Evolutionary conservation across 768 basidiomycete genomes (phyloP).

Genomic region (Termitomyces sp.): DNA sequence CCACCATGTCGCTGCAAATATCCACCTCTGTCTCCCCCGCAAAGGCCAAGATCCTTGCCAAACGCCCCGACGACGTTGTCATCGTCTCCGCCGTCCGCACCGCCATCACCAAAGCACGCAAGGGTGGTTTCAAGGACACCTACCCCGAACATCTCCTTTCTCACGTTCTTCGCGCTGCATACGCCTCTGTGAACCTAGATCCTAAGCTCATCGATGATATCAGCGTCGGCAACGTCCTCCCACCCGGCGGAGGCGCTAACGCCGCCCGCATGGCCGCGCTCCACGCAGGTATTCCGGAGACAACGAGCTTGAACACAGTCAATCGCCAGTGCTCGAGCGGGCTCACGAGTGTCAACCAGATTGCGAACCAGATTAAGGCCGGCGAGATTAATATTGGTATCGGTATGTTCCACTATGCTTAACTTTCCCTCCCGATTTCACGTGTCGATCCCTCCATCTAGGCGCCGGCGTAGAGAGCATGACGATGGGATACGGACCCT

Average conservation of each 20-base stretch:
- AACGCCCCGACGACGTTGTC: constrained; percentile 84
- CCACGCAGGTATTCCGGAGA: constrained; percentile 78
- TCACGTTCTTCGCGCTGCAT: constrained; percentile 69
- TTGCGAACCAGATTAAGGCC: constrained; percentile 71
- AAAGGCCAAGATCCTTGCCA: constrained; percentile 59
- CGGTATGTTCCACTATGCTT: constrained; percentile 37
- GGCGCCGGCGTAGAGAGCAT: constrained; percentile 89
- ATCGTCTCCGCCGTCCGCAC: constrained; percentile 86
- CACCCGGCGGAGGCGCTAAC: constrained; percentile 76
- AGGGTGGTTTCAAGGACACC: constrained; percentile 91
- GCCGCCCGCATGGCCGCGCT: constrained; percentile 85
- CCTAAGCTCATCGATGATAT: constrained; percentile 82
- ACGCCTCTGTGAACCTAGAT: constrained; percentile 62
- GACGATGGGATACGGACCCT: constrained; percentile 69
- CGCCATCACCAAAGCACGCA: constrained; percentile 84
- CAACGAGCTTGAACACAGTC: constrained; percentile 70
- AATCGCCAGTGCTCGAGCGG: constrained; percentile 92
- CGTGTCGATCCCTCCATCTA: constrained; percentile 18
- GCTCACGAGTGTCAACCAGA: constrained; percentile 73
- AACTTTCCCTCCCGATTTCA: not conserved
- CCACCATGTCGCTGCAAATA: not conserved
- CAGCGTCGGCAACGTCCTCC: constrained; percentile 83
- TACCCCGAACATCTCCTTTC: constrained; percentile 78
- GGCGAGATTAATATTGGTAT: constrained; percentile 90
- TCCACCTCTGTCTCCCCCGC: constrained; percentile 23